Percentiles rank a stretch among this genome's conserved stretches.
Conservation (phyloP, 768 basidiomycete genomes). For the Mycena venus region DNA sequence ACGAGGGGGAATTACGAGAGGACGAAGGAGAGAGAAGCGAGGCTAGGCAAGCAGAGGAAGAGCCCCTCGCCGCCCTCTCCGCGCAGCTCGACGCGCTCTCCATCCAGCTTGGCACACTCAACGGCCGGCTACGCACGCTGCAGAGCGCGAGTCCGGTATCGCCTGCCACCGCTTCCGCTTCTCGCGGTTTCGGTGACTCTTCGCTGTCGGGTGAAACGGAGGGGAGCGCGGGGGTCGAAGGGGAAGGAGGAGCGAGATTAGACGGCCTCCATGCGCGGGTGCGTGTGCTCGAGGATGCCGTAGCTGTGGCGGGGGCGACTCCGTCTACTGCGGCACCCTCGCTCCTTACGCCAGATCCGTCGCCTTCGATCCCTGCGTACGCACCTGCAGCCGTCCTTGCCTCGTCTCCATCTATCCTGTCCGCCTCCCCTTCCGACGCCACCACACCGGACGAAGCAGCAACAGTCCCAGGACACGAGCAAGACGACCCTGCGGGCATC, state of each 20-base stretch:
- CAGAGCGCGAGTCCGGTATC: neutral
- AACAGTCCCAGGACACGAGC: neutral
- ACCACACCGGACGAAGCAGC: neutral
- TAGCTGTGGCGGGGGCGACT: neutral
- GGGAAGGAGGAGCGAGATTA: neutral
- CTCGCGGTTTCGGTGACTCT: neutral
- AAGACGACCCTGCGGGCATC: neutral
- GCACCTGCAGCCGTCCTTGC: neutral
- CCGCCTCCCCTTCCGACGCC: neutral
- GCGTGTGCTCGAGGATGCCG: neutral
- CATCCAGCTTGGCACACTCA: constrained; percentile 10
- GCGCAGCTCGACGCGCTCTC: constrained; percentile 21
- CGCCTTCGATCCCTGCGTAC: neutral
- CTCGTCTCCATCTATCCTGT: neutral
- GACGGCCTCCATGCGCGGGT: neutral
- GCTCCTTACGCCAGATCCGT: neutral
- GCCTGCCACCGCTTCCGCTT: neutral
- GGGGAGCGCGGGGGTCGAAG: neutral
- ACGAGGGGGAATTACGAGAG: neutral
- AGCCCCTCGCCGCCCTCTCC: neutral
- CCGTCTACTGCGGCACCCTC: neutral
- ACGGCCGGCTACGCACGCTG: constrained; percentile 1
- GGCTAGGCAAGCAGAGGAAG: neutral
- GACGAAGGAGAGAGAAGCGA: neutral
- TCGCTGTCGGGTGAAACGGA: neutral